Evolutionary conservation across 768 basidiomycete genomes (phyloP).

Genomic region (Rhizopogon sp.): DNA sequence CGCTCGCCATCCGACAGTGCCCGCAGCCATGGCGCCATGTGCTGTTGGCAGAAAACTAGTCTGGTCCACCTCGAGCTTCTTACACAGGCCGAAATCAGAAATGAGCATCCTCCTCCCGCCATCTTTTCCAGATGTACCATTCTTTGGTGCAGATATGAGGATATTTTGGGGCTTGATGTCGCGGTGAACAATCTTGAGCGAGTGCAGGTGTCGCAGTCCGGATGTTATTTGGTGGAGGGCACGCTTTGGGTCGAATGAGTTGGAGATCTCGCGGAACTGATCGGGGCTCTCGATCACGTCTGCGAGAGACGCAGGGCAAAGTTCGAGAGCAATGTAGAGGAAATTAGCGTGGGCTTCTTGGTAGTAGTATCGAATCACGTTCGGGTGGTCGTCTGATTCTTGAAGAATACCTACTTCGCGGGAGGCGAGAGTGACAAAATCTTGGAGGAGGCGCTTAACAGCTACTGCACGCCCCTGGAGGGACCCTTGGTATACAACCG

Average conservation of each 20-base stretch:
- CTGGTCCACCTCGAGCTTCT: constrained; percentile 92
- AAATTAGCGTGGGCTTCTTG: constrained; percentile 93
- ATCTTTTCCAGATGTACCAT: constrained; percentile 35
- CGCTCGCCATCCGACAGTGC: constrained; percentile 96
- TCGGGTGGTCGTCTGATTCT: constrained; percentile 96
- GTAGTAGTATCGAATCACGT: constrained; percentile 98
- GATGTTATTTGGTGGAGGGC: constrained; percentile 83
- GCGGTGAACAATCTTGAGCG: constrained; percentile 92
- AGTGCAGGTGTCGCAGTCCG: constrained; percentile 87
- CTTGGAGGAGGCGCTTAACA: constrained; percentile 93
- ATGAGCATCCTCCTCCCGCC: constrained; percentile 77
- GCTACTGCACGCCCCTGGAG: constrained; percentile 97
- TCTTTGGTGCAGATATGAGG: constrained; percentile 70
- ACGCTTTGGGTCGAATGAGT: constrained; percentile 80
- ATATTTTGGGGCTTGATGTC: constrained; percentile 99
- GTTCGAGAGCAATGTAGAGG: constrained; percentile 95
- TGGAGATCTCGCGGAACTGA: constrained; percentile 71
- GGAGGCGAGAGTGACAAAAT: constrained; percentile 91
- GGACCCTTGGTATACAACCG: constrained; percentile 90
- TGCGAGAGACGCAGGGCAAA: constrained; percentile 87
- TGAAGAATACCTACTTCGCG: constrained; percentile 94
- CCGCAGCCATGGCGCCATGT: constrained; percentile 84
- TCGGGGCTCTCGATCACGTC: constrained; percentile 82
- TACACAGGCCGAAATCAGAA: constrained; percentile 96
- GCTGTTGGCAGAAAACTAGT: constrained; percentile 93